These are phyloP conservation scores for Colletotrichum sansevieriae DNA, from an alignment of 2,329 filamentous ascomycete genomes.

Conservation along the genomic window DNA sequence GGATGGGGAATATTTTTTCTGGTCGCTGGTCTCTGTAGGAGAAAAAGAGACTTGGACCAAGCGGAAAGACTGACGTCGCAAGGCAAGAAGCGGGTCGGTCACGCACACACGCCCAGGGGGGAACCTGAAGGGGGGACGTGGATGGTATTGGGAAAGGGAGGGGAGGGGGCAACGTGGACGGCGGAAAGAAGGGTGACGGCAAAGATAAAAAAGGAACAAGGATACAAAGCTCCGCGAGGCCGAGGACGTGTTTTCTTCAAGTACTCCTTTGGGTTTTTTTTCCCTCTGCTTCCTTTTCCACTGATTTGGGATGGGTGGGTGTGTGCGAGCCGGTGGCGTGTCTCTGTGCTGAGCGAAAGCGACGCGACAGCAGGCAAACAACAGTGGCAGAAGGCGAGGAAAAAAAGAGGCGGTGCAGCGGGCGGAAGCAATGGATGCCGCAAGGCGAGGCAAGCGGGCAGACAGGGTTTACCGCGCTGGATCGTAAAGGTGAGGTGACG, in stretches of 20 bases:
- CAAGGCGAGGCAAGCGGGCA: conserved; percentile 2
- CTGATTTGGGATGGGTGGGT: conserved; percentile 1
- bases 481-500: neutral
- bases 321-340: conserved; percentile 3
- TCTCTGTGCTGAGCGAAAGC: conserved; percentile 23
- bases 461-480: conserved; percentile 4
- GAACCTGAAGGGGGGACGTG: conserved; percentile 9
- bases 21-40: conserved; percentile 34
- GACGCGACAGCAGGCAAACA: conserved; percentile 23
- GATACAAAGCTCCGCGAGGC: conserved; percentile 41
- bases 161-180: neutral
- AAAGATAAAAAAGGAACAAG: conserved; percentile 40
- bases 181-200: conserved; percentile 16
- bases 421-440: conserved; percentile 22
- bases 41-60: conserved; percentile 37
- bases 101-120: conserved; percentile 40
- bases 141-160: conserved; percentile 11
- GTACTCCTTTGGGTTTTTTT: conserved; percentile 36
- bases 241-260: conserved; percentile 42
- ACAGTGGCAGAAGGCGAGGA: conserved; percentile 8
- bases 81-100: conserved; percentile 41
- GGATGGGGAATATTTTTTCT: conserved; percentile 41
- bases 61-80: conserved; percentile 38
- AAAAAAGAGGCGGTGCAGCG: conserved; percentile 26
- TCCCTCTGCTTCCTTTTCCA: neutral